Conservation (phyloP, 2,329 filamentous ascomycete species). For the Colletotrichum karsti region DNA sequence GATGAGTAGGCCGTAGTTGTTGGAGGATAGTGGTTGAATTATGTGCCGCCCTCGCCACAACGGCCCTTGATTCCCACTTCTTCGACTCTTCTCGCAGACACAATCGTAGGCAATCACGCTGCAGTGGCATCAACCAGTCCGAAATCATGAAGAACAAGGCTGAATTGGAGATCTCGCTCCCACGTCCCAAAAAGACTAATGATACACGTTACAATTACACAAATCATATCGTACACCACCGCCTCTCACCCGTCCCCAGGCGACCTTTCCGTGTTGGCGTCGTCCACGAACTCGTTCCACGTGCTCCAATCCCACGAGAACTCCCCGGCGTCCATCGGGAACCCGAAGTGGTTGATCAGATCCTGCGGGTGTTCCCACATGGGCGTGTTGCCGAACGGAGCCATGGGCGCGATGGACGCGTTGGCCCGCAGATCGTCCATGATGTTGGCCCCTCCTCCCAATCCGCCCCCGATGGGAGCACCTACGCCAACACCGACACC, state of each 20-base stretch:
- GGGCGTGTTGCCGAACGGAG: constrained; percentile 3
- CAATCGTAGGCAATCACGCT: too few species aligned
- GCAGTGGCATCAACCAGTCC: too few species aligned
- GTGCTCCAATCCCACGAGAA: constrained; percentile 43
- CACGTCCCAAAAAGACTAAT: not conserved
- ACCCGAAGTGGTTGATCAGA: constrained; percentile 32
- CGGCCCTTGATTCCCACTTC: too few species aligned
- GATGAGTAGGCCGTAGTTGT: too few species aligned
- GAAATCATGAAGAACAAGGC: not conserved
- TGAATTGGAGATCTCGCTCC: not conserved
- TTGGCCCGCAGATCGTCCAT: not conserved
- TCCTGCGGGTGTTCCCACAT: constrained; percentile 34
- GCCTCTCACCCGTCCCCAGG: constrained; percentile 33
- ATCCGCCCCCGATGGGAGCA: not conserved
- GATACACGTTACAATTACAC: not conserved
- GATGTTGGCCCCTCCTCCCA: not conserved
- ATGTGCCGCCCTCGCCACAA: too few species aligned
- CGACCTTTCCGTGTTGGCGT: constrained; percentile 45
- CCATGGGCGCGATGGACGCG: not conserved
- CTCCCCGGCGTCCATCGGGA: constrained; percentile 29
- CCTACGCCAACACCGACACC: not conserved
- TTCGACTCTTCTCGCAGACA: too few species aligned
- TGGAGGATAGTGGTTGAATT: too few species aligned
- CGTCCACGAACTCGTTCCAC: constrained; percentile 55
- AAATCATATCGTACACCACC: not conserved